Base-by-base conservation (phyloP, 2,329 filamentous ascomycete species). In the Massarina eburnea region DNA sequence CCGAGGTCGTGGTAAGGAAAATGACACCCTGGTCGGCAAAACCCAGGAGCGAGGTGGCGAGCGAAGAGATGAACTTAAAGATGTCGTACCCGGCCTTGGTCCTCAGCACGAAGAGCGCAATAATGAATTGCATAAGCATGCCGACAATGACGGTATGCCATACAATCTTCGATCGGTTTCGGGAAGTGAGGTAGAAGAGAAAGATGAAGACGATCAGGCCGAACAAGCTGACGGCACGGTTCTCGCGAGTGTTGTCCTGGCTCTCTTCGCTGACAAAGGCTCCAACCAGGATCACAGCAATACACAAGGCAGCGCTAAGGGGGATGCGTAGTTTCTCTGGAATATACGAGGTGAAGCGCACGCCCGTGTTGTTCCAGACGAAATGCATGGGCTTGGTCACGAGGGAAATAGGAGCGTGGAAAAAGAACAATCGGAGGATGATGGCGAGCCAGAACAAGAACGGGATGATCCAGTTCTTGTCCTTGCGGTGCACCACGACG, bases 51-150 rank as follows among this genome's bases (percentile, higher is more conserved):
- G 83, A 78, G 21, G 83, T 81, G 2, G 90, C 89, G 8, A 92
- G 80, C 42, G 76, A 77, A 3, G 89, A 91, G 59, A 96, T 82
- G 74, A 95, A 96, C 69, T 83, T 83, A 81, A 96, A 96, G 66
- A 96, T 95, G 71, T 95, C 88, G 73, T 71, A 95, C 47, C 91
- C 91, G 30, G 83, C 88, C 30, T 79, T 72, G 3, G 90, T 94
- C 38, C 90, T 83, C 57, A 96, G 77, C 38, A 96, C 91, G 61
- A 96, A 96, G 10, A 96, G 78, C 3, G 89, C 91, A 53, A 96
- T 80, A 64, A 96, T 78, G 72, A 91, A 96, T 71, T 96, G 91
- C 9, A 85, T 78, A 33, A 95, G 76, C 86, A 95, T 94, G 49
- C 91, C 91, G 29, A 88, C 88, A 49, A 95, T 89, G 57, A 96